Base-by-base conservation (phyloP, 768 basidiomycete species). In the Leccinum disarticulatum region DNA sequence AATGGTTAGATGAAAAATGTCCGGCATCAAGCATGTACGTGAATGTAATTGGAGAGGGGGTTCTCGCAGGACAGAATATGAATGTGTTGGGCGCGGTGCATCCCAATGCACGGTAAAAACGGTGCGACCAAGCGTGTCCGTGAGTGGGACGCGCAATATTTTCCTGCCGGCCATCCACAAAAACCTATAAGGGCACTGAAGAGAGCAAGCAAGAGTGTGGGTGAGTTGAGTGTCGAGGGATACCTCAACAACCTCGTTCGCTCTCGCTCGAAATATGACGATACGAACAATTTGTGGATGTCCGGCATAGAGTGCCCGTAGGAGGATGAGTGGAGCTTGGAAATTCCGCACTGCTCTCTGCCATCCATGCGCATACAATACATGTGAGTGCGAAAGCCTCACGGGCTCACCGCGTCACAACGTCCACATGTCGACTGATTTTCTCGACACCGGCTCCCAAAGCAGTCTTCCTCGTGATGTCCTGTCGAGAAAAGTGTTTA, bases 361-460 rank as follows among this genome's bases (percentile, higher is more conserved):
- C 28, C n/a, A 17, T 25, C 51, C 33, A 36, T 7, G n/a, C 48
- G 15, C 46, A 50, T 43, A 46, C 22, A 22, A 22, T 22, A 22
- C 57, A 59, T 31, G 47, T 25, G 8, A 10, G 22, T 19, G 27
- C 13, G 35, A 22, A 38, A 48, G 47, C 36, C 17, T 47, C 41
- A 33, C 17, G 49, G 38, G 61, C 46, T 56, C 60, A 70, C 4
- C 66, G 64, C 54, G 38, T 54, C 52, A 64, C 67, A 33, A 51
- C 51, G 5, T 68, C 66, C 38, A 73, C 64, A 57, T 76, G 75
- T 53, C 71, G 65, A 57, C 75, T 76, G 55, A 75, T 63, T 61
- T 75, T 75, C 61, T 75, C 75, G 19, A 75, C 70, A 8, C 75
- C 75, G 9, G 74, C 74, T 22, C 74, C 73, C 0, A 74, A 63